Evolutionary conservation across 202 grass and related monocot genomes (phyloP).

Genomic region (Hordeum pubiflorum): DNA sequence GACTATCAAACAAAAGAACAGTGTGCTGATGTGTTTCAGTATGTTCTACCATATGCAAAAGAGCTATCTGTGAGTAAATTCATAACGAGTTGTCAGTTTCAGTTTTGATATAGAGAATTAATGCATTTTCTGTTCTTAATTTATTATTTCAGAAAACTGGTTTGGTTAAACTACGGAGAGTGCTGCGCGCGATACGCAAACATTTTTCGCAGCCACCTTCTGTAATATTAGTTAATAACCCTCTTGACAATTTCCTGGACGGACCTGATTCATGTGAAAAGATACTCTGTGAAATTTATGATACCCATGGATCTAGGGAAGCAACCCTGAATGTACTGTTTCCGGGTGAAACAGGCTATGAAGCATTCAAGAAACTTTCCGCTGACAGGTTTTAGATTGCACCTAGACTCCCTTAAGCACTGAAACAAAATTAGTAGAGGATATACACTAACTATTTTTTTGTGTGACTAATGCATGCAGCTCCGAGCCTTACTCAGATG

Average conservation of each 20-base stretch:
- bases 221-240: slow-evolving; percentile 59
- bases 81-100: slow-evolving; percentile 10
- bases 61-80: slow-evolving; percentile 70
- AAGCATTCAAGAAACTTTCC: slow-evolving; percentile 66
- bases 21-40: slow-evolving; percentile 97
- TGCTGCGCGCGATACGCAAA: slow-evolving; percentile 87
- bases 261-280: slow-evolving; percentile 77
- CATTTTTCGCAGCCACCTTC: slow-evolving; percentile 82
- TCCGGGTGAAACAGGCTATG: slow-evolving; percentile 50
- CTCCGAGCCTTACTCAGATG: slow-evolving; percentile 81
- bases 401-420: slow-evolving; percentile 9
- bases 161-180: slow-evolving; percentile 86
- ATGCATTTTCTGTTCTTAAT: slow-evolving; percentile 24
- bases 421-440: slow-evolving; percentile 12
- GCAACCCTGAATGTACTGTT: slow-evolving; percentile 68
- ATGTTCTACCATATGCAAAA: slow-evolving; percentile 91
- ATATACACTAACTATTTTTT: slow-evolving; percentile 24
- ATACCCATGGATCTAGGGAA: slow-evolving; percentile 54
- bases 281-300: slow-evolving; percentile 66
- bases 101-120: slow-evolving; percentile 20
- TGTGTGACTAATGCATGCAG: slow-evolving; percentile 42
- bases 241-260: slow-evolving; percentile 86
- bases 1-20: slow-evolving; percentile 99
- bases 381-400: slow-evolving; percentile 49
- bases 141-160: slow-evolving; percentile 72